Conservation (phyloP, 352 stramenopile genomes). For the Halophytophthora batemanensis region DNA sequence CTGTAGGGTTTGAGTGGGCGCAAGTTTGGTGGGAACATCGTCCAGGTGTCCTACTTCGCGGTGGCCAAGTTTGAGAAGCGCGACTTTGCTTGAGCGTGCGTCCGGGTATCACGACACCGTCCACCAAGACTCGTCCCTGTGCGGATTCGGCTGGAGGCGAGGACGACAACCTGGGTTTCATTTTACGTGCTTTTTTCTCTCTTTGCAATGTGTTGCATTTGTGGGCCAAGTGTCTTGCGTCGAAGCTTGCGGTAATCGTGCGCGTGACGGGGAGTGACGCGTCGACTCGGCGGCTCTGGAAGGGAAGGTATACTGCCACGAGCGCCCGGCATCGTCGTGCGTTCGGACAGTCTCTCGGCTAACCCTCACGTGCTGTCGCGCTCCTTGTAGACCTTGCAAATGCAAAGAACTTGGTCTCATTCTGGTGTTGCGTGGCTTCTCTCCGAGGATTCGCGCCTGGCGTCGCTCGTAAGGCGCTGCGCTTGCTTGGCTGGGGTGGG, state of each 20-base stretch:
- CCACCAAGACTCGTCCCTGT: too few species aligned
- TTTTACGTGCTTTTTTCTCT: conserved; percentile 10
- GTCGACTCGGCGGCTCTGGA: too few species aligned
- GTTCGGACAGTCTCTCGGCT: conserved; percentile 3
- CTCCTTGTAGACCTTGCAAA: conserved; percentile 33
- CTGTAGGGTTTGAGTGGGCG: conserved; percentile 71
- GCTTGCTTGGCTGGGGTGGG: conserved; percentile 1
- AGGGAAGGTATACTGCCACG: conserved; percentile 34
- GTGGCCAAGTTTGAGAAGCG: conserved; percentile 70
- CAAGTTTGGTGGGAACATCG: conserved; percentile 86
- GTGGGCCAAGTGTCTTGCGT: conserved; percentile 2
- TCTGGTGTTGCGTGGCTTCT: conserved; percentile 23
- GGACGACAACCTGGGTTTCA: too few species aligned
- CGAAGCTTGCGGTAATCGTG: conserved; percentile 9
- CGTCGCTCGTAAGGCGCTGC: conserved; percentile 3
- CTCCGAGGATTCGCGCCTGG: conserved; percentile 11
- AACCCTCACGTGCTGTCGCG: conserved; percentile 36
- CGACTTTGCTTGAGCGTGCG: conserved; percentile 44
- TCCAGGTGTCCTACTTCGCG: conserved; percentile 78
- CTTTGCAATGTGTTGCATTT: conserved; percentile 3
- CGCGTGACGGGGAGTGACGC: too few species aligned
- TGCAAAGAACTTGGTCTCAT: conserved; percentile 39
- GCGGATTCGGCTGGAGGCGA: too few species aligned
- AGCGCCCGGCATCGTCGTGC: conserved; percentile 8
- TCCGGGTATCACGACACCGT: neutral